Conservation (phyloP, 768 basidiomycete species). For the Amylocystis lapponica region DNA sequence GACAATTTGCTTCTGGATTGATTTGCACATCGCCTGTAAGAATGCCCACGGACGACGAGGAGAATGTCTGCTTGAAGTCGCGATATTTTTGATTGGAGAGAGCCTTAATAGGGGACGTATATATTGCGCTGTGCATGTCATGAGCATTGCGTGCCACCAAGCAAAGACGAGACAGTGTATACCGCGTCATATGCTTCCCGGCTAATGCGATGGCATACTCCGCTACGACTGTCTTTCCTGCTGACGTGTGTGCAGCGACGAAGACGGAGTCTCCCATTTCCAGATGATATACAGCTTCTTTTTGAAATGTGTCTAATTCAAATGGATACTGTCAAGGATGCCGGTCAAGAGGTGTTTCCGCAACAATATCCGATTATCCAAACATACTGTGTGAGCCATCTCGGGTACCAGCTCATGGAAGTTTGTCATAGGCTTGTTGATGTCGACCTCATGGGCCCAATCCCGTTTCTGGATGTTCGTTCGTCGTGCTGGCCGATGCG, state of each 20-base stretch:
- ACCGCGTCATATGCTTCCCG: slow-evolving; percentile 99
- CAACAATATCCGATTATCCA: background rate
- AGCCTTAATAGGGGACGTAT: slow-evolving; percentile 98
- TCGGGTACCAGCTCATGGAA: slow-evolving; percentile 92
- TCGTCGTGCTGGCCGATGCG: slow-evolving; percentile 36
- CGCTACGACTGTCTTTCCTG: slow-evolving; percentile 98
- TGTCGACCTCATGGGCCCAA: slow-evolving; percentile 97
- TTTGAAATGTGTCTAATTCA: slow-evolving; percentile 97
- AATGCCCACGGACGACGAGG: slow-evolving; percentile 87
- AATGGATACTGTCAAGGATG: slow-evolving; percentile 78
- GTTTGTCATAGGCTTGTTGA: slow-evolving; percentile 84
- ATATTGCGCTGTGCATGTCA: slow-evolving; percentile 69
- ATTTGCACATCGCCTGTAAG: slow-evolving; percentile 99
- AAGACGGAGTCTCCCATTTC: slow-evolving; percentile 98
- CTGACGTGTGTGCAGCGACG: slow-evolving; percentile 99
- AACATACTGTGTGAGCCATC: slow-evolving; percentile 83
- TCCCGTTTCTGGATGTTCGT: slow-evolving; percentile 71
- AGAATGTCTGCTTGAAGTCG: slow-evolving; percentile 97
- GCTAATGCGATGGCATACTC: slow-evolving; percentile 98
- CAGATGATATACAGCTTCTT: slow-evolving; percentile 95
- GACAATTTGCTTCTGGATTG: slow-evolving; percentile 93
- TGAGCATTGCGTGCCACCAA: background rate
- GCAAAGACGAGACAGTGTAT: slow-evolving; percentile 8
- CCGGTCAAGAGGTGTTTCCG: background rate
- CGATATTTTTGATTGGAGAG: slow-evolving; percentile 98